Evolutionary conservation across 1,284 basidiomycete species (phyloP).

Genomic region (Calocybe gambosa): DNA sequence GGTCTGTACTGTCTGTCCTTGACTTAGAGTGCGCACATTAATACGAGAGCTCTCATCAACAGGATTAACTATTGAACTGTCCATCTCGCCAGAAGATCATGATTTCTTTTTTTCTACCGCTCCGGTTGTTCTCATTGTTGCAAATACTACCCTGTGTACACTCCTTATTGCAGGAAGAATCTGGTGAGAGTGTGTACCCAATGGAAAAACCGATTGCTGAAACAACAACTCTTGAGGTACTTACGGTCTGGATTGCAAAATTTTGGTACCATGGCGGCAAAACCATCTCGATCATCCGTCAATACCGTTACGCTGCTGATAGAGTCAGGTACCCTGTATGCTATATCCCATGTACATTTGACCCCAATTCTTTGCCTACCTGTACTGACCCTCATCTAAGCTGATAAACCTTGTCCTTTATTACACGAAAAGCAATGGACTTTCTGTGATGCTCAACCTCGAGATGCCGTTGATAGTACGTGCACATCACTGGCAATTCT

Average conservation of each 20-base stretch:
- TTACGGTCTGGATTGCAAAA: not conserved
- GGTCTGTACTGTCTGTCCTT: not conserved
- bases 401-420: conserved; percentile 2
- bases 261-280: not conserved
- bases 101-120: not conserved
- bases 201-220: not conserved
- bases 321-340: not conserved
- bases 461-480: conserved; percentile 9
- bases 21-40: not conserved
- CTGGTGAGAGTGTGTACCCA: not conserved
- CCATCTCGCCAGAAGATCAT: not conserved
- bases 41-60: not conserved
- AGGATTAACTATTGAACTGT: too few relatives aligned
- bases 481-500: too few relatives aligned
- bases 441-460: conserved; percentile 2
- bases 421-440: not conserved
- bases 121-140: not conserved
- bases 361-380: not conserved
- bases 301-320: not conserved
- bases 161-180: conserved; percentile 3
- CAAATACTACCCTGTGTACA: conserved; percentile 3
- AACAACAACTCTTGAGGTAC: too few relatives aligned
- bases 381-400: not conserved
- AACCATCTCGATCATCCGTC: not conserved
- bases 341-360: not conserved